Evolutionary conservation across 2,329 filamentous ascomycete genomes (phyloP), one percentile per base, ranked within the genome.

Genomic region (Diatrype stigma): DNA sequence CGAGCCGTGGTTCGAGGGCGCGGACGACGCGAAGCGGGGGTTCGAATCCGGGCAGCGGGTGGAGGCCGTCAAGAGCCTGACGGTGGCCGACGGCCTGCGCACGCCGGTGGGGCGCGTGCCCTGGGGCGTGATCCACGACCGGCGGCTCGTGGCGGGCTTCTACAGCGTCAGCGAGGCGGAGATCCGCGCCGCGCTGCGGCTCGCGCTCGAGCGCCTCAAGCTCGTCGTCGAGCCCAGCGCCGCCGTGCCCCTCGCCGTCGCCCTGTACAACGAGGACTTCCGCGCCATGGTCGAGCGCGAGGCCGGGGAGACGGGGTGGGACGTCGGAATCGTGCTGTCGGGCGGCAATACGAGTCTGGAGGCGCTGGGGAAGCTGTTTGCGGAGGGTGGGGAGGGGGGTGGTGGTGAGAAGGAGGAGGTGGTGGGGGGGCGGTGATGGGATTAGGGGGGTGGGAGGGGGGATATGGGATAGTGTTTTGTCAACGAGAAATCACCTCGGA

Each of bases 121-220:
- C 1, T 97, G 90, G 90, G 70, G 65, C 7, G 75, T 96, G 37
- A 87, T 96, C 59, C 84, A 84, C 58, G 82, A 91, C 64, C 73
- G 78, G 51, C 68, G 72, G n/a, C 83, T 94, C 51, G 86, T 96
- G 1, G 65, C 72, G 2, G 86, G 81, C 0, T 81, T 96, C 61
- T 84, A 82, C 70, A 80, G 81, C 50, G 93, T 95, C 1, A 83
- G 77, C 1, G 93, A 97, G 69, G 84, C 86, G 49, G 83, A 96
- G 75, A 96, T 97, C 67, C 79, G 80, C 62, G 78, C 75, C 21
- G 87, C 92, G 12, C 79, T 96, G 80, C 73, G 80, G 54, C 70
- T 97, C 55, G 86, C 96, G 32, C 73, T 92, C 55, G 93, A 97
- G 79, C 75, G 92, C 51, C 84, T 94, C 78, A 96, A 97, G 81